Conservation (phyloP, 805 yeast species). For the Saturnispora sekii region DNA sequence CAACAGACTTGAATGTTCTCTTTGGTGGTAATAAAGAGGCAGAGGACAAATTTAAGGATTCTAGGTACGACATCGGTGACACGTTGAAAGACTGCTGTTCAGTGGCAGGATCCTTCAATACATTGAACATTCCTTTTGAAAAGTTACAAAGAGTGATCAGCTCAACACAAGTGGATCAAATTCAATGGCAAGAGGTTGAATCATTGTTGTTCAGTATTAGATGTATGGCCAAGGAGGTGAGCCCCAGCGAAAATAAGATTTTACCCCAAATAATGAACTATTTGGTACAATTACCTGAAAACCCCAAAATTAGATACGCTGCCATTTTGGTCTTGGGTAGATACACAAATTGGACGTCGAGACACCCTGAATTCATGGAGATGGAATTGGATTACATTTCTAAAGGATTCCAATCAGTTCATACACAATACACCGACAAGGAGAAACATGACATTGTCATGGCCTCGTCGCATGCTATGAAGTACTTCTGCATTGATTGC, state of each 20-base stretch:
- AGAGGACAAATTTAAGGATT: constrained; percentile 88
- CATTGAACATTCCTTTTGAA: constrained; percentile 61
- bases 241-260: constrained; percentile 49
- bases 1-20: constrained; percentile 31
- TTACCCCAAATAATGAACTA: constrained; percentile 70
- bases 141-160: constrained; percentile 37
- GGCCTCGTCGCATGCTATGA: constrained; percentile 88
- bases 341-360: constrained; percentile 89
- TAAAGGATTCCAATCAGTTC: constrained; percentile 44
- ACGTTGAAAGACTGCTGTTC: constrained; percentile 94
- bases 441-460: constrained; percentile 43
- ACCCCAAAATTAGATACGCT: constrained; percentile 81
- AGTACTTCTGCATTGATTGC: constrained; percentile 93
- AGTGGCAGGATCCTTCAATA: constrained; percentile 67
- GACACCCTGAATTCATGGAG: constrained; percentile 75
- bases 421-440: constrained; percentile 6
- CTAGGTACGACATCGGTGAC: constrained; percentile 95
- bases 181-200: constrained; percentile 77
- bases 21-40: constrained; percentile 67
- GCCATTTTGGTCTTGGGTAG: constrained; percentile 92
- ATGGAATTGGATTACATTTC: constrained; percentile 78
- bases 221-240: constrained; percentile 89
- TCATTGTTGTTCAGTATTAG: constrained; percentile 85
- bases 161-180: constrained; percentile 14
- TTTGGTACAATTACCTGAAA: constrained; percentile 67